Conservation (phyloP, 495 filamentous ascomycete genomes). For the Podospora fimiseda region DNA sequence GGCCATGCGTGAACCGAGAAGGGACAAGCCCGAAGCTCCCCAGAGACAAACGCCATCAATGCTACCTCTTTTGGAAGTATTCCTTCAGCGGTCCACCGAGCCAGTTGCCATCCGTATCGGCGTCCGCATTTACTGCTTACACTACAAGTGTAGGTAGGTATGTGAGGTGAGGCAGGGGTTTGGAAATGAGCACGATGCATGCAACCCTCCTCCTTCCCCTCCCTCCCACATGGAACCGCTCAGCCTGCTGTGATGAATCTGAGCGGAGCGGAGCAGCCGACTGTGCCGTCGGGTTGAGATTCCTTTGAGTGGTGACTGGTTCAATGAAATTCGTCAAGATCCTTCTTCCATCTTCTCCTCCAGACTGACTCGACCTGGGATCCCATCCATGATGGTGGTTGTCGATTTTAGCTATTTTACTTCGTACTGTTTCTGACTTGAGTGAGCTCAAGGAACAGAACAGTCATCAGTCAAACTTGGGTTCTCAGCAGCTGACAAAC, state of each 20-base stretch:
- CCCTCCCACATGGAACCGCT: background rate
- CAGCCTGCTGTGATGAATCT: background rate
- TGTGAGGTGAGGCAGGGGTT: background rate
- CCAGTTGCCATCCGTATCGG: background rate
- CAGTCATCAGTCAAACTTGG: too few species aligned
- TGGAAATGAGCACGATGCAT: conserved; percentile 7
- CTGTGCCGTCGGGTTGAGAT: too few species aligned
- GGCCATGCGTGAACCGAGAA: background rate
- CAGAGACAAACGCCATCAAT: background rate
- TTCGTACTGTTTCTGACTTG: too few species aligned
- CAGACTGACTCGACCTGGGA: too few species aligned
- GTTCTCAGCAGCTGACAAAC: too few species aligned
- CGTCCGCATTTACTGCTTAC: background rate
- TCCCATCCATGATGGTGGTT: too few species aligned
- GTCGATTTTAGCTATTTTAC: too few species aligned
- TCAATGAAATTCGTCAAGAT: too few species aligned
- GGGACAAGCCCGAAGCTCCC: background rate
- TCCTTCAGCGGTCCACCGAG: background rate
- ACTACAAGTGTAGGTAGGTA: background rate
- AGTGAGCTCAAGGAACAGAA: too few species aligned
- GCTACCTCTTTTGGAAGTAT: background rate
- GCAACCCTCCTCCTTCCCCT: background rate
- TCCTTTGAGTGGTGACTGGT: too few species aligned
- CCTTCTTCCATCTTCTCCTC: too few species aligned
- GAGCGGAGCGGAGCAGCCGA: background rate